Base-by-base conservation (phyloP, 2,329 filamentous ascomycete species). In the Colletotrichum orbiculare region DNA sequence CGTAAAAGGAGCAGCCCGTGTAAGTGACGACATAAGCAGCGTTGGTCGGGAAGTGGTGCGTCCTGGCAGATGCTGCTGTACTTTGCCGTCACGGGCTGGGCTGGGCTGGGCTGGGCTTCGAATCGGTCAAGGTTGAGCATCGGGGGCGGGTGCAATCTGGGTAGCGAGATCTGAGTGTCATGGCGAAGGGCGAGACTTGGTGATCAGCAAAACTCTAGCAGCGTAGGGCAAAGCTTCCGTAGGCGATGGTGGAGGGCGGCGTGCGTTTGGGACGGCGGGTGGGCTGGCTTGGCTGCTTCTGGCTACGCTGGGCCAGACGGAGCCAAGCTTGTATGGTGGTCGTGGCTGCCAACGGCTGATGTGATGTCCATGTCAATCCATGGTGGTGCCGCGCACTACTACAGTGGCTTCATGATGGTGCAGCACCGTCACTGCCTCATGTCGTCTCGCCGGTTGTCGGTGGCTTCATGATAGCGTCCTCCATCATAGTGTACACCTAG, bases 141-240 rank as follows among this genome's bases (percentile, higher is more conserved):
- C 15, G 34, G 12, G 49, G 25, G 25, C 25, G 25, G 33, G 45
- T 48, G 45, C 13, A 12, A 33, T n/a, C 45, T n/a, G 37, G 54
- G 54, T 25, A 59, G 55, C 47, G 55, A 52, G 55, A 52, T 59
- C 55, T 50, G 38, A 45, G 46, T 46, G 17, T 47, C 43, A 57
- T 48, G 37, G 34, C 34, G 53, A 55, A 37, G 43, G 54, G 33
- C 42, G 42, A 43, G 43, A 17, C 25, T 34, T 33, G 33, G 37
- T 57, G 55, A 59, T 59, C 46, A 59, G 55, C 47, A 39, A 25
- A 49, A 57, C 54, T 57, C 54, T 48, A 35, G 54, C 17, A 38
- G 41, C 45, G 54, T 41, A 57, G 54, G 53, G 53, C 53, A 57
- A 57, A 57, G 43, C 42, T 57, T 41, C 54, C 7, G 15, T 25